Evolutionary conservation across 1,284 basidiomycete species (phyloP).

Genomic region (Mycosarcoma maydis): DNA sequence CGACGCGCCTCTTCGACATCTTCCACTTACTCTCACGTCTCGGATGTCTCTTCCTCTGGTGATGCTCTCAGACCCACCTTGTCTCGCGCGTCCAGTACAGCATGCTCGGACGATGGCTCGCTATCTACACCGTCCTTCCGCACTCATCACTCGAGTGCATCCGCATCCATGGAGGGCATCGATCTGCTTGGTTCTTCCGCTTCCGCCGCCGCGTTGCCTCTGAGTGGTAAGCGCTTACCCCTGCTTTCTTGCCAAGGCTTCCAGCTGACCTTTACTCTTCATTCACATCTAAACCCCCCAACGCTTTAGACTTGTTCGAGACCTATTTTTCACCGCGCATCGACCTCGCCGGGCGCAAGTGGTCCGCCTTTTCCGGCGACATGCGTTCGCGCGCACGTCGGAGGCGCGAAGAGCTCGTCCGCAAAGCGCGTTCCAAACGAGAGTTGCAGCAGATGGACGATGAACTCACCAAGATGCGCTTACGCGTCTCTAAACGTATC

Average conservation of each 20-base stretch:
- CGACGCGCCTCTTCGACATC: slow-evolving; percentile 26
- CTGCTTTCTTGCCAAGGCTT: too few species aligned
- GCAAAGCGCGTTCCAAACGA: slow-evolving; percentile 73
- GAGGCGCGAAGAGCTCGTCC: slow-evolving; percentile 73
- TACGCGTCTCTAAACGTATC: slow-evolving; percentile 79
- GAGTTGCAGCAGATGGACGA: slow-evolving; percentile 76
- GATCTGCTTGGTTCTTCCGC: slow-evolving; percentile 31
- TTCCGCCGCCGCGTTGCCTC: slow-evolving; percentile 15
- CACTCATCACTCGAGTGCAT: slow-evolving; percentile 30
- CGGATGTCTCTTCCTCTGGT: slow-evolving; percentile 13
- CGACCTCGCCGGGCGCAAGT: slow-evolving; percentile 84
- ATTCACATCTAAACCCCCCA: too few species aligned
- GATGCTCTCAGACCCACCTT: slow-evolving; percentile 18
- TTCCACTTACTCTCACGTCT: slow-evolving; percentile 19
- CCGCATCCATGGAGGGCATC: slow-evolving; percentile 35
- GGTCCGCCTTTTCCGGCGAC: slow-evolving; percentile 84
- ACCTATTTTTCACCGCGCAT: slow-evolving; percentile 89
- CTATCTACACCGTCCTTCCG: slow-evolving; percentile 9
- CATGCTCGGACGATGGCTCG: slow-evolving; percentile 33
- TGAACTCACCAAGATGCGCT: slow-evolving; percentile 82
- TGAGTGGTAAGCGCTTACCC: slow-evolving; percentile 4
- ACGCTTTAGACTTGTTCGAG: slow-evolving; percentile 74
- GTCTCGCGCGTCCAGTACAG: slow-evolving; percentile 37
- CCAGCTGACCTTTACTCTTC: too few species aligned
- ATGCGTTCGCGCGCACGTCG: slow-evolving; percentile 76